Evolutionary conservation across 2,329 filamentous ascomycete species (phyloP).

Genomic region (Cladosporium sp.): DNA sequence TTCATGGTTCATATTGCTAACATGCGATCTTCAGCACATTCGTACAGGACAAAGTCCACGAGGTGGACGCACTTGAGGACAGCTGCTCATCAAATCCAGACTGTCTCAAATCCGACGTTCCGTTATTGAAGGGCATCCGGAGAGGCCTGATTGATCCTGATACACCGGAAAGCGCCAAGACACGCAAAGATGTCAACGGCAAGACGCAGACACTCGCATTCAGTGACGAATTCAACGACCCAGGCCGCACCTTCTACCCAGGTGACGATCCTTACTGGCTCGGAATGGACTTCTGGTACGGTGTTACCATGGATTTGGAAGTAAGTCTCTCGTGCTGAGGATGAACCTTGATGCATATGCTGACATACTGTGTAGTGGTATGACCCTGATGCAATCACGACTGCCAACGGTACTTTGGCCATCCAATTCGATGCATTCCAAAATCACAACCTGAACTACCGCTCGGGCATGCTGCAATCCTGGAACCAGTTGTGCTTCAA

Average conservation of each 20-base stretch:
- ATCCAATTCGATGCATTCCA: slow-evolving; percentile 48
- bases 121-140: slow-evolving; percentile 51
- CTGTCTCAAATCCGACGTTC: slow-evolving; percentile 36
- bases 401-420: slow-evolving; percentile 48
- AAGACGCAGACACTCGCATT: slow-evolving; percentile 53
- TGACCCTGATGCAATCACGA: slow-evolving; percentile 54
- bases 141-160: slow-evolving; percentile 53
- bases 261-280: slow-evolving; percentile 60
- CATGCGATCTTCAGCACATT: slow-evolving; percentile 9
- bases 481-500: slow-evolving; percentile 59
- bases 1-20: neutral
- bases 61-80: slow-evolving; percentile 47
- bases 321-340: neutral
- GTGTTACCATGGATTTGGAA: slow-evolving; percentile 52
- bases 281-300: slow-evolving; percentile 57
- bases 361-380: slow-evolving; percentile 41
- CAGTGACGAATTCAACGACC: slow-evolving; percentile 57
- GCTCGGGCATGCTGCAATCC: slow-evolving; percentile 54
- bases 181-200: slow-evolving; percentile 47
- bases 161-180: slow-evolving; percentile 50
- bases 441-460: slow-evolving; percentile 49
- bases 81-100: slow-evolving; percentile 22
- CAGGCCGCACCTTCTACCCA: slow-evolving; percentile 55
- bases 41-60: slow-evolving; percentile 18
- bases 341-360: neutral